phyloP scores from a whole-genome alignment of 164 flowering plant genomes.

The Vitis labrusca region DNA sequence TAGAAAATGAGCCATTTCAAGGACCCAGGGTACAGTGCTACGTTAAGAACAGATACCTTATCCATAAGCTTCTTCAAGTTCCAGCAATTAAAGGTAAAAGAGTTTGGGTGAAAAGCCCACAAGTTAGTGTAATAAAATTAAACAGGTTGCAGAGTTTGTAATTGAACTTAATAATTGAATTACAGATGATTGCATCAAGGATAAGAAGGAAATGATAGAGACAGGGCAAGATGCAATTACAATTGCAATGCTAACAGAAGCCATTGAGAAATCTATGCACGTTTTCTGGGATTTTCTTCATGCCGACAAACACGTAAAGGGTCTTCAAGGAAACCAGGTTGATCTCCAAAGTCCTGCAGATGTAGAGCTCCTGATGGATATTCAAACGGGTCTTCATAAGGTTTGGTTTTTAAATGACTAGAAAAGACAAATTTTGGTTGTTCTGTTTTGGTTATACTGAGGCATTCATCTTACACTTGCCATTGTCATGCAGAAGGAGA shows the following conservation, averaged over 20 bases:
- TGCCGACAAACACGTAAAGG: conserved; percentile 51
- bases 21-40: conserved; percentile 64
- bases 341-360: conserved; percentile 44
- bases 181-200: conserved; percentile 56
- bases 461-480: not conserved
- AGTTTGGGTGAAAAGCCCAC: not conserved
- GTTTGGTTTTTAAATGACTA: conserved; percentile 25
- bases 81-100: conserved; percentile 71
- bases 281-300: conserved; percentile 65
- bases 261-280: conserved; percentile 57
- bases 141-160: not conserved
- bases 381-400: conserved; percentile 56
- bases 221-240: conserved; percentile 41
- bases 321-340: conserved; percentile 19
- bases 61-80: conserved; percentile 71
- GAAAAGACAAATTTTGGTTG: not conserved
- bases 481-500: conserved; percentile 73
- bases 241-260: conserved; percentile 28
- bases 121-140: not conserved
- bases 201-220: conserved; percentile 25
- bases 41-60: conserved; percentile 51
- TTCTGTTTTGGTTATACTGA: not conserved
- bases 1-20: conserved; percentile 75
- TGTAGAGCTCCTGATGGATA: conserved; percentile 39
- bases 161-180: not conserved